A percentile compares a stretch with the other conserved stretches of the same genome.
These are phyloP conservation scores for Trypanosoma scelopori DNA, from an alignment of 208 protist genomes.

Conservation along the genomic window DNA sequence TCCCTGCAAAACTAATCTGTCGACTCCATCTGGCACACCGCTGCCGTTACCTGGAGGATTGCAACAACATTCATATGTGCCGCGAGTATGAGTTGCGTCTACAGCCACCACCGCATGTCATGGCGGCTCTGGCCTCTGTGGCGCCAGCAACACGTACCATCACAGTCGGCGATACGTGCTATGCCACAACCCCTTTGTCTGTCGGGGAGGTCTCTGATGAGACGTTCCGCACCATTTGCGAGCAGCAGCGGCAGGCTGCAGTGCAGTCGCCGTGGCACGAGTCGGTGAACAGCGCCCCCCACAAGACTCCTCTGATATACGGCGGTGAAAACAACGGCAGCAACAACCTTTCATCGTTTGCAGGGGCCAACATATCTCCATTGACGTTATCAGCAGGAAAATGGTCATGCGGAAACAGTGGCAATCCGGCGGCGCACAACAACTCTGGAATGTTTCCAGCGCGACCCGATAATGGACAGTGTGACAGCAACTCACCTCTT, in stretches of 20 bases:
- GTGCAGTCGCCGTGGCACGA: not conserved
- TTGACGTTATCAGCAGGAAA: constrained; percentile 6
- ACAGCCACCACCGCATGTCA: constrained; percentile 70
- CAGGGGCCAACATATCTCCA: not conserved
- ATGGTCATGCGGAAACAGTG: not conserved
- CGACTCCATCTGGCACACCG: constrained; percentile 84
- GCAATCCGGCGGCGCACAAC: not conserved
- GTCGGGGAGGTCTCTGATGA: constrained; percentile 73
- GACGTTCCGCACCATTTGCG: constrained; percentile 62
- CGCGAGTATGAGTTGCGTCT: constrained; percentile 79
- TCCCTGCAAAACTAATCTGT: constrained; percentile 85
- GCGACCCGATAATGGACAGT: constrained; percentile 5
- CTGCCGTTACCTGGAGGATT: constrained; percentile 90
- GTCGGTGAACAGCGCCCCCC: not conserved
- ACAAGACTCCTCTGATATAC: constrained; percentile 22
- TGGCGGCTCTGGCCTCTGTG: constrained; percentile 47
- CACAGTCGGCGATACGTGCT: constrained; percentile 72
- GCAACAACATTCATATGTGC: constrained; percentile 93
- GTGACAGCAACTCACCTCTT: constrained; percentile 15
- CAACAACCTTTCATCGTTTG: constrained; percentile 1
- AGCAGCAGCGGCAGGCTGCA: constrained; percentile 41
- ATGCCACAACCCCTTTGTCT: constrained; percentile 62
- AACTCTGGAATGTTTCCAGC: constrained; percentile 1
- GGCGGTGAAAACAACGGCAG: constrained; percentile 31
- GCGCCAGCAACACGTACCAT: constrained; percentile 58